Base-by-base conservation (phyloP, 768 basidiomycete species). In the Jaapia argillacea region DNA sequence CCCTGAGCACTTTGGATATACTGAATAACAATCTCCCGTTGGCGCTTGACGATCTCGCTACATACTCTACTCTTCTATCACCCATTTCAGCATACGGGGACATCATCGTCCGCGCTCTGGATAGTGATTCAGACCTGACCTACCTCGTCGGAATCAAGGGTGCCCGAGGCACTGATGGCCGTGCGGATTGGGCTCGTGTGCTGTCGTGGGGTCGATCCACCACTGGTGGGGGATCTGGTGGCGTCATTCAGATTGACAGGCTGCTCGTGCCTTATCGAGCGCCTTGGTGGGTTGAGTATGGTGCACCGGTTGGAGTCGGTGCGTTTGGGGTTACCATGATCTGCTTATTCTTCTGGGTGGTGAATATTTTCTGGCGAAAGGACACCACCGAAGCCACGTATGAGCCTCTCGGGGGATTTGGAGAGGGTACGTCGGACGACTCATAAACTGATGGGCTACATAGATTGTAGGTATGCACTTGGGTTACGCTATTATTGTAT, bases 371-470 rank as follows among this genome's bases (percentile, higher is more conserved):
- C 41, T 92, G 88, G 87, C 69, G 70, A 49, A 62, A 70, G 53
- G 86, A 88, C 58, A 76, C 76, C 44, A 83, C 78, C 24, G 85
- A 90, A 60, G 83, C 88, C 26, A 91, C 87, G 27, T 96, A 89
- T 59, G 91, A 94, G 58, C 90, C 92, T 20, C 63, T 85, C 27
- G 91, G 90, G 37, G 88, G 90, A 26, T 88, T 85, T 58, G 74
- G 28, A 33, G 10, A 33, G 10, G 28, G 10, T 33, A 16, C 16
- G 28, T n/a, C n/a, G n/a, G n/a, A n/a, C n/a, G n/a, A n/a, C n/a
- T n/a, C n/a, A n/a, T n/a, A n/a, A n/a, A n/a, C n/a, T n/a, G n/a
- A n/a, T n/a, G n/a, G n/a, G n/a, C n/a, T n/a, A n/a, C n/a, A n/a
- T n/a, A n/a, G n/a, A n/a, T n/a, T n/a, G n/a, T n/a, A n/a, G n/a